phyloP scores from a whole-genome alignment of 495 filamentous ascomycete species.

The Aspergillus saccharolyticus region DNA sequence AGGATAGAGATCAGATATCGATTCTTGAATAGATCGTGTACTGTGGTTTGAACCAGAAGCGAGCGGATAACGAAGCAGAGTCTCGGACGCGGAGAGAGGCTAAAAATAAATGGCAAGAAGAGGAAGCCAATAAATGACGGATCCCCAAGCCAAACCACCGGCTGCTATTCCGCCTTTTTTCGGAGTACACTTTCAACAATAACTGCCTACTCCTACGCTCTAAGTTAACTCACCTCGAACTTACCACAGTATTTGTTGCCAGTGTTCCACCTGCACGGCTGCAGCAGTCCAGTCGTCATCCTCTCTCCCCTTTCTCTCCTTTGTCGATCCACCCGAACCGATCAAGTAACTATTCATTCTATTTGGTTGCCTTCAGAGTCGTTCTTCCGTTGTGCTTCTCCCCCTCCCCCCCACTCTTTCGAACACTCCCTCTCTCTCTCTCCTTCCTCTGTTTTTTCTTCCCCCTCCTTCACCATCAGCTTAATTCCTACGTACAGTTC shows the following conservation, averaged over 20 bases:
- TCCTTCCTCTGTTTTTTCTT: slow-evolving; percentile 6
- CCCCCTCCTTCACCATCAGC: neutral
- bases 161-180: slow-evolving; percentile 1
- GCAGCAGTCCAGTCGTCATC: neutral
- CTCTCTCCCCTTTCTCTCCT: slow-evolving; percentile 13
- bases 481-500: neutral
- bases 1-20: too few species aligned
- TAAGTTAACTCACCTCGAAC: too few species aligned
- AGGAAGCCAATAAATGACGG: slow-evolving; percentile 6
- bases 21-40: slow-evolving; percentile 53
- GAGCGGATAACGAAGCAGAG: neutral
- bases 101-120: slow-evolving; percentile 20
- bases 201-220: too few species aligned
- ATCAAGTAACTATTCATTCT: neutral
- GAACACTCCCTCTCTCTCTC: slow-evolving; percentile 1
- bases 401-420: slow-evolving; percentile 3
- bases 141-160: slow-evolving; percentile 1
- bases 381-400: slow-evolving; percentile 1
- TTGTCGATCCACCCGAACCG: neutral
- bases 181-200: too few species aligned
- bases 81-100: slow-evolving; percentile 3
- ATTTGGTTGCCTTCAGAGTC: neutral
- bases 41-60: neutral
- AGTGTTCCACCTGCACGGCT: neutral
- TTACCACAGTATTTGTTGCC: too few species aligned